These are phyloP conservation scores for Alternaria infectoria DNA, from an alignment of 2,329 filamentous ascomycete species.

Conservation along the genomic window DNA sequence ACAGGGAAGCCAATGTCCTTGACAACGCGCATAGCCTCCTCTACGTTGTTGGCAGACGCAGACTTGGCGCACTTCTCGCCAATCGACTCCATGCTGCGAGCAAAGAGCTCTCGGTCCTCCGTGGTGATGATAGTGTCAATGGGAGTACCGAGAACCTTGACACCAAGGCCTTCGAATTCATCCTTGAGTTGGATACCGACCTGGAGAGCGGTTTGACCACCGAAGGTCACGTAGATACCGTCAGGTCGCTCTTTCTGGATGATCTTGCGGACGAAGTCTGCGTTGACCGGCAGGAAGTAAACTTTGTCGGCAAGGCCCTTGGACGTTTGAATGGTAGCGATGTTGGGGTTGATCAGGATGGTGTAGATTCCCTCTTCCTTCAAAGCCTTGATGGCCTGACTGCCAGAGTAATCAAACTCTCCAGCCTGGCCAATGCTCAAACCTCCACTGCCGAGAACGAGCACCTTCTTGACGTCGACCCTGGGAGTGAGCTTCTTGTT, in stretches of 20 bases:
- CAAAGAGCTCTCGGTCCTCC: slow-evolving; percentile 96
- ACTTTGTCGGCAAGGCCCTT: slow-evolving; percentile 98
- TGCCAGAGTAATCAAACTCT: slow-evolving; percentile 98
- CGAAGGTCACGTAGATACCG: slow-evolving; percentile 96
- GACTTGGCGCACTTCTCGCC: slow-evolving; percentile 98
- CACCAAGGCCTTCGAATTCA: slow-evolving; percentile 90
- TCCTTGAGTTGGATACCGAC: slow-evolving; percentile 98
- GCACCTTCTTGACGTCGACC: slow-evolving; percentile 89
- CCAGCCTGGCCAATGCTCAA: slow-evolving; percentile 97
- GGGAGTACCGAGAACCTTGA: slow-evolving; percentile 92
- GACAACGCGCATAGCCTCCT: slow-evolving; percentile 87
- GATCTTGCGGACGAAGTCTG: slow-evolving; percentile 96
- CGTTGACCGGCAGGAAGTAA: slow-evolving; percentile 96
- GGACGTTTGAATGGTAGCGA: slow-evolving; percentile 97
- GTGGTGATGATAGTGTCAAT: slow-evolving; percentile 99
- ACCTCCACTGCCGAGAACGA: slow-evolving; percentile 92
- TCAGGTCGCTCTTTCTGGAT: slow-evolving; percentile 94
- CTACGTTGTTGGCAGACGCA: slow-evolving; percentile 84
- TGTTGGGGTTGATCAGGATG: slow-evolving; percentile 97
- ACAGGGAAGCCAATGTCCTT: slow-evolving; percentile 94
- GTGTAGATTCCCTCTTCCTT: slow-evolving; percentile 99
- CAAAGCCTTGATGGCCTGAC: slow-evolving; percentile 96
- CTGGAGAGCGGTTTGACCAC: slow-evolving; percentile 94
- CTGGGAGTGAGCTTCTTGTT: slow-evolving; percentile 78
- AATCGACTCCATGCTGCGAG: slow-evolving; percentile 97